Base-by-base conservation (phyloP, 176 grass and related monocot species). In the Zizania latifolia region DNA sequence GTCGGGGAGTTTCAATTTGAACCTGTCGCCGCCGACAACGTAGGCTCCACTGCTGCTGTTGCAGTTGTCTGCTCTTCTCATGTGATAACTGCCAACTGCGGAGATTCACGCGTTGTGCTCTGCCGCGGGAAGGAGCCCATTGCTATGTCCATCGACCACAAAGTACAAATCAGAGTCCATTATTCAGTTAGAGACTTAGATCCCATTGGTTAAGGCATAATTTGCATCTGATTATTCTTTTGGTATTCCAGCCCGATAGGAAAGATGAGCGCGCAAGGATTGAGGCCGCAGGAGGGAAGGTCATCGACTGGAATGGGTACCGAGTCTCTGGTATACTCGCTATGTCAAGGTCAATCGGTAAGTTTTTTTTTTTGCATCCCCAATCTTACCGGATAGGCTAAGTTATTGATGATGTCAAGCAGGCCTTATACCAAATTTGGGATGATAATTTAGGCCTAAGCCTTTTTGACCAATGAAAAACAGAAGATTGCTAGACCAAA, bases 311-410 rank as follows among this genome's bases (percentile, higher is more conserved):
- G 89, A 82, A 89, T 60, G 86, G 89, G n/a, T 71, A 82, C 71
- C 89, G 92, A 21, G 89, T 96, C 38, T 78, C 73, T 38, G 92
- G 86, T 64, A 73, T 89, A 79, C 92, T 92, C 62, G 89, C 92
- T 63, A 89, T 92, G 92, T 92, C 92, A 71, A 81, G 89, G 17
- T 86, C 92, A 45, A 96, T 92, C 1, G 89, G 92, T 94, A 80
- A 53, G 85, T 59, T 58, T n/a, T 40, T 58, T 48, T n/a, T 16
- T 57, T 48, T 64, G 19, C 40, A 61, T 15, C 16, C 35, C 61
- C 41, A 32, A 24, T 45, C 37, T 50, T 69, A 58, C 9, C 15
- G 14, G 16, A 8, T 67, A 57, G n/a, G 32, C 7, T 19, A 60
- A 48, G 30, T 53, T 78, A 55, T 64, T 80, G 55, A 67, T 65